A percentile compares a stretch with the other conserved stretches of the same genome.
phyloP scores from a whole-genome alignment of 768 basidiomycete genomes.

The Auriscalpium orientale region DNA sequence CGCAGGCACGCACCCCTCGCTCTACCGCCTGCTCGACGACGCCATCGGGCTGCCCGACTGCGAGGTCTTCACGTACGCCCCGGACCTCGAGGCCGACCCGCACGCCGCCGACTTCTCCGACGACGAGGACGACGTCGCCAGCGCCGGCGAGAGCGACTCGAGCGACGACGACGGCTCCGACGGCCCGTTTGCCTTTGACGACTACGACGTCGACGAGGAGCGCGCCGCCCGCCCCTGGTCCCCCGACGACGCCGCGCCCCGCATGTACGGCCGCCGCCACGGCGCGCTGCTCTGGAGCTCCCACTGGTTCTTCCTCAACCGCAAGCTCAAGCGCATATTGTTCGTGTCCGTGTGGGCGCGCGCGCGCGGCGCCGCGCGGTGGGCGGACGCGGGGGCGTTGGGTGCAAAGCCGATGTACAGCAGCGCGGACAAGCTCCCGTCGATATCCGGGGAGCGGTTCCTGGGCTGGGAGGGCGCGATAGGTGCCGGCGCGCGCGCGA shows the following conservation, averaged over 20 bases:
- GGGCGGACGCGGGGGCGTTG: constrained; percentile 30
- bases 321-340: constrained; percentile 84
- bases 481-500: constrained; percentile 76
- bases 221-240: constrained; percentile 19
- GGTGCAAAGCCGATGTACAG: constrained; percentile 8
- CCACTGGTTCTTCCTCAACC: constrained; percentile 95
- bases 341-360: constrained; percentile 92
- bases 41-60: constrained; percentile 87
- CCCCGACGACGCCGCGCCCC: constrained; percentile 29
- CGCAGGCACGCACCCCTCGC: constrained; percentile 79
- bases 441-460: constrained; percentile 52
- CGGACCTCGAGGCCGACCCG: constrained; percentile 91
- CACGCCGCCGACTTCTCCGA: constrained; percentile 79
- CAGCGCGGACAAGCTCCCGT: constrained; percentile 18
- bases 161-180: constrained; percentile 61
- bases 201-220: constrained; percentile 64
- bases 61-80: constrained; percentile 92
- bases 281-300: constrained; percentile 92
- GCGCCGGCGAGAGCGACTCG: constrained; percentile 52
- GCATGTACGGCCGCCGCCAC: constrained; percentile 41
- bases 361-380: constrained; percentile 49
- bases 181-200: constrained; percentile 70
- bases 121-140: constrained; percentile 69
- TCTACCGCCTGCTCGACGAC: constrained; percentile 84
- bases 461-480: constrained; percentile 70